These are phyloP conservation scores for Phaseolus coccineus DNA, from an alignment of 331 rosid species.

Conservation along the genomic window DNA sequence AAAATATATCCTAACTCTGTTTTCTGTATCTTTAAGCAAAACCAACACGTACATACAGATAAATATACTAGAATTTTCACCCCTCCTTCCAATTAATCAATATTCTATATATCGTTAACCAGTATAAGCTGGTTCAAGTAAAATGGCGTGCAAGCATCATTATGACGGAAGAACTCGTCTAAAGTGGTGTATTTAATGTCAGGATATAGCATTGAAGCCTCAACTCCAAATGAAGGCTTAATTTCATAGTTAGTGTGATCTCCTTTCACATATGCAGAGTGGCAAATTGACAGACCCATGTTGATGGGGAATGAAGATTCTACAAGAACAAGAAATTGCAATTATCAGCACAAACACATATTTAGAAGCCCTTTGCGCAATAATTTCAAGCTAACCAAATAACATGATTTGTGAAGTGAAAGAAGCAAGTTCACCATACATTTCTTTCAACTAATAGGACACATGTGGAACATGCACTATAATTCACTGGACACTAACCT, in stretches of 20 bases:
- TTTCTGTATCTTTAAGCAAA: neutral
- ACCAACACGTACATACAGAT: neutral
- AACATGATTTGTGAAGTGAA: neutral
- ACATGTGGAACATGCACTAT: neutral
- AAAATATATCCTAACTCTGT: neutral
- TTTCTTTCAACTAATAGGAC: too few species aligned
- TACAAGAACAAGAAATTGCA: conserved; percentile 38
- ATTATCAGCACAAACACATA: neutral
- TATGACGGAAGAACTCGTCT: conserved; percentile 51
- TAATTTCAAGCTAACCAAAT: neutral
- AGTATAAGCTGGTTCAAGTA: neutral
- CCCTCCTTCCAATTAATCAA: neutral
- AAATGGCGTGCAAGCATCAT: conserved; percentile 16
- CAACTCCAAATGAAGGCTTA: conserved; percentile 63
- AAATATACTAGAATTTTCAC: neutral
- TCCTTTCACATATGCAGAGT: conserved; percentile 57
- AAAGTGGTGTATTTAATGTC: conserved; percentile 54
- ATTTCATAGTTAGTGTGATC: conserved; percentile 68
- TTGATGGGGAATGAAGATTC: conserved; percentile 56
- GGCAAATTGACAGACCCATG: conserved; percentile 52
- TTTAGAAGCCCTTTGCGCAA: neutral
- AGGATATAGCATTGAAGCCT: conserved; percentile 65
- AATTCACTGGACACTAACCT: conserved; percentile 45
- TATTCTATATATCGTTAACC: neutral
- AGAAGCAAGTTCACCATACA: neutral